Evolutionary conservation across 2,329 filamentous ascomycete genomes (phyloP), one percentile per base, ranked within the genome.

Genomic region (Trichoderma harzianum): DNA sequence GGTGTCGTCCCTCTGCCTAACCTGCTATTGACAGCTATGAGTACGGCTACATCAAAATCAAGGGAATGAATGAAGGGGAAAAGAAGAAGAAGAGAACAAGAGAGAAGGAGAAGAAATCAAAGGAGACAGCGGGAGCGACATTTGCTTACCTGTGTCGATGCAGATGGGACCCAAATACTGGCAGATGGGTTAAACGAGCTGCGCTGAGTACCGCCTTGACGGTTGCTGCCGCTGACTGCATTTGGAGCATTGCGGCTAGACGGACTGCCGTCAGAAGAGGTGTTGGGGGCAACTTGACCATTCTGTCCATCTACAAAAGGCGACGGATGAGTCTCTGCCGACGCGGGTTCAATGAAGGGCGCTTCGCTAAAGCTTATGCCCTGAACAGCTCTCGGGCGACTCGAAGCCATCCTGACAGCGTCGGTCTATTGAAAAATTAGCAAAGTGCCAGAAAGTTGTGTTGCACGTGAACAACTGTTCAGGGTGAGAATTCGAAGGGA

Each of bases 171-270:
- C 68, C 61, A 71, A n/a, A n/a, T 14, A 24, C 39, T 32, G 7
- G 71, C 55, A 21, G 71, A 69, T 21, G 71, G 71, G 53, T 72
- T 70, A 3, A 70, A 69, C 7, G 36, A 70, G 32, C 71, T 72
- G 30, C 53, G 36, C 36, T 53, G 65, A 30, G 26, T 28, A 36
- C 12, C 10, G 10, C 24, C 51, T 30, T 26, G 21, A 24, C 43
- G 57, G 18, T 18, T 11, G n/a, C 21, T 47, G 34, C 65, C 53
- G 6, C n/a, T 16, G 65, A 5, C 11, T 24, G 34, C 36, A 60
- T 26, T 68, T 21, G 32, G 32, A 14, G 32, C 18, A 12, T 30
- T 43, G 24, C 7, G 36, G 16, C 18, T 43, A 16, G 32, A 30
- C 5, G 62, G 28, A 7, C 14, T 39, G 14, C 51, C 28, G 8